Conservation (phyloP, 2,329 filamentous ascomycete species). For the Colletotrichum sp. region DNA sequence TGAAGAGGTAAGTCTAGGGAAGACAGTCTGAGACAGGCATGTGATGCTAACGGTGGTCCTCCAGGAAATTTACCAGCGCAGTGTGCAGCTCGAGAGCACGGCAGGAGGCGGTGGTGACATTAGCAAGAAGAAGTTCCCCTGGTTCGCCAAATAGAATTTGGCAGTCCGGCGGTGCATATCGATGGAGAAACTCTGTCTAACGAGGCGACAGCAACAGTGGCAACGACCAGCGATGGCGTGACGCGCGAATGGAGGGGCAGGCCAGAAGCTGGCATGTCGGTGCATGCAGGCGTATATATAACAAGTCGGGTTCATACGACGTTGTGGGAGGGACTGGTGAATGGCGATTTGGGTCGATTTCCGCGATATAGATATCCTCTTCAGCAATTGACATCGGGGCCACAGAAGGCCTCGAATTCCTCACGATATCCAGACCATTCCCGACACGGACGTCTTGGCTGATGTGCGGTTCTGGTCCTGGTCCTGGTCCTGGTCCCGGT, state of each 20-base stretch:
- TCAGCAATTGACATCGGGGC: slow-evolving; percentile 19
- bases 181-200: background rate
- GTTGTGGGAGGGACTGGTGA: slow-evolving; percentile 10
- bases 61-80: slow-evolving; percentile 70
- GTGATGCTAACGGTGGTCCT: slow-evolving; percentile 26
- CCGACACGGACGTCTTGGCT: background rate
- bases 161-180: background rate
- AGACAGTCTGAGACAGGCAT: background rate
- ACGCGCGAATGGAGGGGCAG: background rate
- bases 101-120: slow-evolving; percentile 50
- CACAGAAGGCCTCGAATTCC: background rate
- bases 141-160: slow-evolving; percentile 59
- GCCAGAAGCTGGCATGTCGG: background rate
- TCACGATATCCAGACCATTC: background rate
- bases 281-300: slow-evolving; percentile 14
- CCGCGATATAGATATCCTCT: slow-evolving; percentile 20
- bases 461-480: background rate
- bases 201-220: background rate
- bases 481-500: background rate
- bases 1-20: slow-evolving; percentile 74
- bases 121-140: slow-evolving; percentile 70
- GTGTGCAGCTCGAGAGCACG: slow-evolving; percentile 61
- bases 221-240: background rate
- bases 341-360: slow-evolving; percentile 20
- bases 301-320: slow-evolving; percentile 3